phyloP scores from a whole-genome alignment of 169 alveolate species.

The Plasmodium billcollinsi region DNA sequence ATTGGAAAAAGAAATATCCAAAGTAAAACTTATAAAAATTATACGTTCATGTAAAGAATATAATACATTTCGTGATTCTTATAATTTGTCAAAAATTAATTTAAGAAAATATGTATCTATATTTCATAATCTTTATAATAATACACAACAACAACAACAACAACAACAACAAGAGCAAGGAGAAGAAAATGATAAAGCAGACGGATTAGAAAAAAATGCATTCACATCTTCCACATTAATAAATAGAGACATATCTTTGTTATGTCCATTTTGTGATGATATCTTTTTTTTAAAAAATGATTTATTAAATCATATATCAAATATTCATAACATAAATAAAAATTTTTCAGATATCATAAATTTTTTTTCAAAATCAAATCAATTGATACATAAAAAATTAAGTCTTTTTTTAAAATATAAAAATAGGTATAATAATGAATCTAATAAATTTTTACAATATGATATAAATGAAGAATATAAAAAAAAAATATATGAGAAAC shows the following conservation, averaged over 20 bases:
- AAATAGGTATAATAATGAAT: slow-evolving; percentile 10
- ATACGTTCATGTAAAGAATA: slow-evolving; percentile 55
- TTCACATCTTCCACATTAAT: not conserved
- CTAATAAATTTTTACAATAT: not conserved
- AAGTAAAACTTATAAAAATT: slow-evolving; percentile 27
- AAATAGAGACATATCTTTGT: slow-evolving; percentile 25
- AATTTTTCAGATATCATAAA: slow-evolving; percentile 34
- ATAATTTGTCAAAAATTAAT: slow-evolving; percentile 47
- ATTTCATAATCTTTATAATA: slow-evolving; percentile 42
- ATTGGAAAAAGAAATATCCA: slow-evolving; percentile 13
- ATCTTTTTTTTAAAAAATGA: slow-evolving; percentile 57
- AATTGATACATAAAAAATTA: slow-evolving; percentile 39
- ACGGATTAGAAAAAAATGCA: too few species aligned
- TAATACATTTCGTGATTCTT: slow-evolving; percentile 21
- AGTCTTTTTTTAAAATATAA: slow-evolving; percentile 55
- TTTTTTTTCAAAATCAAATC: slow-evolving; percentile 67
- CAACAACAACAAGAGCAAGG: not conserved
- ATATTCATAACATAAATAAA: slow-evolving; percentile 55
- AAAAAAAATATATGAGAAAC: not conserved
- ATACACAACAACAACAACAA: slow-evolving; percentile 4
- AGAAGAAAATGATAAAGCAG: too few species aligned
- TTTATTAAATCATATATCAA: slow-evolving; percentile 67
- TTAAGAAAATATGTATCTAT: slow-evolving; percentile 61
- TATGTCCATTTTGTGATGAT: slow-evolving; percentile 64
- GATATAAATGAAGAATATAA: not conserved